Conservation (phyloP, 2,329 filamentous ascomycete species). For the Verticillium albo-atrum region DNA sequence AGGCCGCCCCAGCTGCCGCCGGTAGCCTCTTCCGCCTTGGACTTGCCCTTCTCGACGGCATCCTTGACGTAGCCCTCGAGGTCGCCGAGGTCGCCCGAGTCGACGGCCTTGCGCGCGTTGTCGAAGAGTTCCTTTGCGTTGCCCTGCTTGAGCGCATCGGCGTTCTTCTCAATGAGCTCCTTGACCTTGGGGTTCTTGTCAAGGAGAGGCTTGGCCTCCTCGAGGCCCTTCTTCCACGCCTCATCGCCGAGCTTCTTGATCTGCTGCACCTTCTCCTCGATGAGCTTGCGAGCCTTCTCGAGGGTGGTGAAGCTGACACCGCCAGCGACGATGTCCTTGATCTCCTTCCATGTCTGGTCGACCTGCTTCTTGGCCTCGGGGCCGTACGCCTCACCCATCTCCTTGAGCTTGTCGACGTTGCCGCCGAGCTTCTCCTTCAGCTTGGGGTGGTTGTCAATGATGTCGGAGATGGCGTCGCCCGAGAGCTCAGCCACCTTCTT, state of each 20-base stretch:
- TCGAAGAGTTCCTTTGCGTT: constrained; percentile 61
- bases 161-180: constrained; percentile 67
- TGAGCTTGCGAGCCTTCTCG: constrained; percentile 54
- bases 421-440: constrained; percentile 69
- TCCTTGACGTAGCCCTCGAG: constrained; percentile 58
- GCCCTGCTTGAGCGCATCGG: constrained; percentile 61
- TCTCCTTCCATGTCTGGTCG: constrained; percentile 65
- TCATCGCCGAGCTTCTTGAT: constrained; percentile 65
- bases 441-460: constrained; percentile 69
- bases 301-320: constrained; percentile 51
- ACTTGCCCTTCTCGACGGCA: constrained; percentile 51
- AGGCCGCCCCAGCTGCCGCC: constrained; percentile 41
- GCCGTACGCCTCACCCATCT: constrained; percentile 64
- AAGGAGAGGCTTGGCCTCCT: constrained; percentile 66
- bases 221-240: constrained; percentile 66
- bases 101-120: constrained; percentile 55
- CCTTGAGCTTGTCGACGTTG: constrained; percentile 63
- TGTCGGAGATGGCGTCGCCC: constrained; percentile 57
- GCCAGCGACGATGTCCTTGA: constrained; percentile 58
- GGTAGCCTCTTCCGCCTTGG: constrained; percentile 31
- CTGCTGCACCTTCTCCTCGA: constrained; percentile 67
- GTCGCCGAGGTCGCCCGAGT: constrained; percentile 55
- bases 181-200: constrained; percentile 76
- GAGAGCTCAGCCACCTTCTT: constrained; percentile 57
- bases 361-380: constrained; percentile 74